These are phyloP conservation scores for Atractiella rhizophila DNA, from an alignment of 768 basidiomycete species.

Conservation along the genomic window DNA sequence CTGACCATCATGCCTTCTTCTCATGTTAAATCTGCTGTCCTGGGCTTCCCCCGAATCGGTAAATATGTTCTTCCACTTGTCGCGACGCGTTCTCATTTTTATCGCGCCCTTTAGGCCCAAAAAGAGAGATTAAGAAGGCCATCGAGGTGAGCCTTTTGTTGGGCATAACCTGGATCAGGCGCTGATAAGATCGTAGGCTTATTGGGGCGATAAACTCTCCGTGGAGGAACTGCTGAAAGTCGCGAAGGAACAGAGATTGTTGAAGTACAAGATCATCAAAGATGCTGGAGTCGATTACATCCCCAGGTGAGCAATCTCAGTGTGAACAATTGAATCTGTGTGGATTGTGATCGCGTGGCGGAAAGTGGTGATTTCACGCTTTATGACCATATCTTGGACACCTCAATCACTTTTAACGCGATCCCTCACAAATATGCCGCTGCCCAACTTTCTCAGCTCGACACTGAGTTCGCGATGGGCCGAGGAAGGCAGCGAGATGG, in stretches of 20 bases:
- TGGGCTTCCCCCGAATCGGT: conserved; percentile 86
- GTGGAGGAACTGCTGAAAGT: conserved; percentile 67
- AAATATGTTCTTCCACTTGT: conserved; percentile 9
- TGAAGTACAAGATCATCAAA: conserved; percentile 68
- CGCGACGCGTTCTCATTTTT: not conserved
- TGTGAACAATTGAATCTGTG: not conserved
- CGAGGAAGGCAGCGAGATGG: conserved; percentile 84
- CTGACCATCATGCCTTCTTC: not conserved
- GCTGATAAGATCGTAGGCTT: conserved; percentile 19
- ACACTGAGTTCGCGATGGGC: conserved; percentile 97
- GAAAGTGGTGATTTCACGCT: conserved; percentile 88
- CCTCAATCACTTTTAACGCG: conserved; percentile 79
- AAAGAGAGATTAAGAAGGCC: conserved; percentile 91
- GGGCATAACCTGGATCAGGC: not conserved
- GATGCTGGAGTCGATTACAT: conserved; percentile 61
- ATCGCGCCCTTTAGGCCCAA: conserved; percentile 34
- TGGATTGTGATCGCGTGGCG: not conserved
- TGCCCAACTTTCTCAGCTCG: conserved; percentile 60
- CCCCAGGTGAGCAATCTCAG: conserved; percentile 6
- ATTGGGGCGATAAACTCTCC: conserved; percentile 81
- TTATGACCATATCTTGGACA: conserved; percentile 92
- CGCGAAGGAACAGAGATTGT: conserved; percentile 64
- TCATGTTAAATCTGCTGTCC: conserved; percentile 37
- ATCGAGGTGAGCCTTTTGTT: conserved; percentile 34
- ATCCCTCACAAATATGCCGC: conserved; percentile 82